Percentiles rank a stretch among this genome's conserved stretches.
These are phyloP conservation scores for Zygoascus sp. DNA, from an alignment of 1,139 yeast genomes.

Conservation along the genomic window DNA sequence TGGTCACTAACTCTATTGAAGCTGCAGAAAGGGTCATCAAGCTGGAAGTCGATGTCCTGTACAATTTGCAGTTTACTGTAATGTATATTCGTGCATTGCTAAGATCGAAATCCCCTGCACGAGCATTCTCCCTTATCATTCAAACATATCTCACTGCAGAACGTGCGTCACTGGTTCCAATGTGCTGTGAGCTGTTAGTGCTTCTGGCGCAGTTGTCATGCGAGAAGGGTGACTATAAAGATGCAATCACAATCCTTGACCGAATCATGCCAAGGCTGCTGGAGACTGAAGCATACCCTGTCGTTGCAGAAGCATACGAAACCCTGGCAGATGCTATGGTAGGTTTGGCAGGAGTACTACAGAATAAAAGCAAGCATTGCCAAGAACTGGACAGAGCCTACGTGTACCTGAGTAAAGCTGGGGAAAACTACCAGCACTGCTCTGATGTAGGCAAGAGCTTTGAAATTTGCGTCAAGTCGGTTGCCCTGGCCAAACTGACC, in stretches of 20 bases:
- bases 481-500: slow-evolving; percentile 3
- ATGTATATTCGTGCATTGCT: slow-evolving; percentile 24
- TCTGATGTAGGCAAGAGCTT: slow-evolving; percentile 5
- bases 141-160: slow-evolving; percentile 24
- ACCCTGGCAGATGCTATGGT: slow-evolving; percentile 23
- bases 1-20: slow-evolving; percentile 16
- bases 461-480: slow-evolving; percentile 6
- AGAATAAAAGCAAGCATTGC: background rate
- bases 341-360: slow-evolving; percentile 10
- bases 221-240: slow-evolving; percentile 20
- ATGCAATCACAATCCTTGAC: slow-evolving; percentile 27
- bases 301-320: slow-evolving; percentile 26
- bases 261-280: slow-evolving; percentile 27
- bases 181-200: slow-evolving; percentile 26
- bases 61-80: slow-evolving; percentile 24
- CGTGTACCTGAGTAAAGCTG: slow-evolving; percentile 4
- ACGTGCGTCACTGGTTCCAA: slow-evolving; percentile 21
- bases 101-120: slow-evolving; percentile 19
- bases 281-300: slow-evolving; percentile 22
- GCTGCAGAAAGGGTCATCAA: slow-evolving; percentile 16
- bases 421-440: slow-evolving; percentile 4
- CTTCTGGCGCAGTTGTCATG: slow-evolving; percentile 25
- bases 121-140: slow-evolving; percentile 26
- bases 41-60: slow-evolving; percentile 23
- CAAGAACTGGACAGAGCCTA: background rate